Evolutionary conservation across 2,329 filamentous ascomycete genomes (phyloP).

Genomic region (Epichloe brachyelytri): DNA sequence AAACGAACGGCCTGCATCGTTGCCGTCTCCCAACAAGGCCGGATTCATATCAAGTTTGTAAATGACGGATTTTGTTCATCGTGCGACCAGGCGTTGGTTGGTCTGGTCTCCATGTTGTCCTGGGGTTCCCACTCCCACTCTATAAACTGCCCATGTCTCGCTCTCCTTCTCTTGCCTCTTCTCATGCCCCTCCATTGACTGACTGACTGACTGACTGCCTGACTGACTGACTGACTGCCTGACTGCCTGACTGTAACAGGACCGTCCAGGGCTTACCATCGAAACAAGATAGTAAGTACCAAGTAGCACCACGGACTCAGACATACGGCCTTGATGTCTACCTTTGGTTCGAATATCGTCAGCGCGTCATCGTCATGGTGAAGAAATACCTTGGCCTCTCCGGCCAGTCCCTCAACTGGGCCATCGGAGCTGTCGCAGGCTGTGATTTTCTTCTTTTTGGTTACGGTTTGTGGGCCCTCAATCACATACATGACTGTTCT

Average conservation of each 20-base stretch:
- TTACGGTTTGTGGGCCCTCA: constrained; percentile 30
- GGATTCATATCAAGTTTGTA: background rate
- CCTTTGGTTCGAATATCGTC: background rate
- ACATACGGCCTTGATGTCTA: background rate
- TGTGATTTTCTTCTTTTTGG: constrained; percentile 56
- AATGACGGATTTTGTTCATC: too few relatives aligned
- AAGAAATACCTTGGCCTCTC: constrained; percentile 49
- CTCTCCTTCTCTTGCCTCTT: background rate
- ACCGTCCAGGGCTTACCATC: too few relatives aligned
- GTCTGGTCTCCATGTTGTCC: too few relatives aligned
- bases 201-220: too few relatives aligned
- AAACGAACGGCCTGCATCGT: background rate
- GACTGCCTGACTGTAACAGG: too few relatives aligned
- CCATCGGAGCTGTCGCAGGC: constrained; percentile 58
- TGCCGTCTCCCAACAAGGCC: background rate
- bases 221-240: too few relatives aligned
- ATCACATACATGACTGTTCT: background rate
- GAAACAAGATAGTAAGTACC: too few relatives aligned
- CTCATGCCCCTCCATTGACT: too few relatives aligned
- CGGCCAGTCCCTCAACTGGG: constrained; percentile 52
- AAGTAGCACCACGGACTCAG: background rate
- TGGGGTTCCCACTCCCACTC: background rate
- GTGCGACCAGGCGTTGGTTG: too few relatives aligned
- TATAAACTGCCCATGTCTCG: constrained; percentile 1
- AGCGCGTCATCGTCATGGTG: constrained; percentile 15